These are phyloP conservation scores for Ceriops zippeliana DNA, from an alignment of 345 rosid genomes.

Conservation along the genomic window DNA sequence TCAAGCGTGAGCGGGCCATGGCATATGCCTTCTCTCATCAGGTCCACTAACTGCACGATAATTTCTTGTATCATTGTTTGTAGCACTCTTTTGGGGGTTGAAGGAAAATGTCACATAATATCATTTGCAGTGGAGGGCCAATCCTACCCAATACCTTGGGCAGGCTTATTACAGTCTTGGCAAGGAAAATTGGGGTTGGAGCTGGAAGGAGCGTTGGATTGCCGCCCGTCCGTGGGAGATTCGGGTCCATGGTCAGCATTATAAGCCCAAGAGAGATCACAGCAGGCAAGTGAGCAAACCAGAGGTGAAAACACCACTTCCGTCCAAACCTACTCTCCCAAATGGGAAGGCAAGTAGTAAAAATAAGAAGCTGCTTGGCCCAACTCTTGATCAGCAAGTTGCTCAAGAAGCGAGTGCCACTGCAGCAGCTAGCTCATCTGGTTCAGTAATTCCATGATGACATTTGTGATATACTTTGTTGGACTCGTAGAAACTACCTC, in stretches of 20 bases:
- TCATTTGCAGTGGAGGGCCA: conserved; percentile 71
- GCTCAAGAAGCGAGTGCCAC: neutral
- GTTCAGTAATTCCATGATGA: neutral
- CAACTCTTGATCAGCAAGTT: conserved; percentile 9
- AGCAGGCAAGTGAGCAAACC: conserved; percentile 35
- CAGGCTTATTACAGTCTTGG: conserved; percentile 65
- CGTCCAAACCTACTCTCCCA: conserved; percentile 29
- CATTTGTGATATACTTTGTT: neutral
- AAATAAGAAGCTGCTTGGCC: conserved; percentile 20
- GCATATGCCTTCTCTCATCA: conserved; percentile 94
- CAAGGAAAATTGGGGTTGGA: conserved; percentile 84
- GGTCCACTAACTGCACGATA: conserved; percentile 29
- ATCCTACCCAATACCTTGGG: conserved; percentile 69
- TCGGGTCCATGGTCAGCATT: conserved; percentile 38
- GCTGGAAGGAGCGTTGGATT: conserved; percentile 86
- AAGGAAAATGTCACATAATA: neutral
- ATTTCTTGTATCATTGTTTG: neutral
- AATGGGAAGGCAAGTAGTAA: conserved; percentile 30
- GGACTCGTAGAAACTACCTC: neutral
- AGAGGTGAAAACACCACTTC: conserved; percentile 20
- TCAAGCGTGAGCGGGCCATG: conserved; percentile 82
- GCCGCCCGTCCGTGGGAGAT: conserved; percentile 84
- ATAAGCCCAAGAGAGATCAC: conserved; percentile 27
- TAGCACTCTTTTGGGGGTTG: neutral
- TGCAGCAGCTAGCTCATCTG: conserved; percentile 1